A percentile compares a stretch with the other conserved stretches of the same genome.
These are phyloP conservation scores for Psilocybe azurescens DNA, from an alignment of 768 basidiomycete genomes.

Conservation along the genomic window DNA sequence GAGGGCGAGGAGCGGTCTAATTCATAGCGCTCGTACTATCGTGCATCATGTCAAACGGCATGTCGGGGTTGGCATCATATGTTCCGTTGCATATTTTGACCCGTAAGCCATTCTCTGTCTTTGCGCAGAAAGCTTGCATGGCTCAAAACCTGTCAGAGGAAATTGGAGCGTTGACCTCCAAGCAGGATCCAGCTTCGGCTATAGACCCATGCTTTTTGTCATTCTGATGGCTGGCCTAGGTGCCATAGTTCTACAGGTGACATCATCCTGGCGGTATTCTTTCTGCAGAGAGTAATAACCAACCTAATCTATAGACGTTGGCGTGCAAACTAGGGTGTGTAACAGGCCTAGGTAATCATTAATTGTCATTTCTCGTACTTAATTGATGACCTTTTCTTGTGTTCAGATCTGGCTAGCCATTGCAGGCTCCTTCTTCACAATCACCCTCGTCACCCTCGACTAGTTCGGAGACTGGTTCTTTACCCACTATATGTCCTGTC, in stretches of 20 bases:
- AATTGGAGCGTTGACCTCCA: slow-evolving; percentile 85
- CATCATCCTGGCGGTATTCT: slow-evolving; percentile 19
- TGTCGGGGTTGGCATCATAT: slow-evolving; percentile 82
- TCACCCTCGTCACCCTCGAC: slow-evolving; percentile 50
- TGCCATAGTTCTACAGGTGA: slow-evolving; percentile 81
- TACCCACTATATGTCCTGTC: slow-evolving; percentile 60
- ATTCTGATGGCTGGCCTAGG: slow-evolving; percentile 83
- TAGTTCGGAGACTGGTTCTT: slow-evolving; percentile 50
- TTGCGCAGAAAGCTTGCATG: slow-evolving; percentile 2
- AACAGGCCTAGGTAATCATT: slow-evolving; percentile 59
- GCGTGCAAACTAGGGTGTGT: slow-evolving; percentile 73
- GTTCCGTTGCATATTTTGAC: slow-evolving; percentile 88
- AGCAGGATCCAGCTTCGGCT: slow-evolving; percentile 83
- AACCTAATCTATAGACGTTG: slow-evolving; percentile 49
- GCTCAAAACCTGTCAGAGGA: slow-evolving; percentile 45
- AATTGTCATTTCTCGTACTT: not conserved
- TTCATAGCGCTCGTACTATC: slow-evolving; percentile 25
- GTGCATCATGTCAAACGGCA: slow-evolving; percentile 63
- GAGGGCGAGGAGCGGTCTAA: slow-evolving; percentile 7
- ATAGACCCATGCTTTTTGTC: slow-evolving; percentile 78
- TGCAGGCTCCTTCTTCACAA: slow-evolving; percentile 61
- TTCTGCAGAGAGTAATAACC: not conserved
- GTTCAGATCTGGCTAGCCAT: slow-evolving; percentile 59
- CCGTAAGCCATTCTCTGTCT: slow-evolving; percentile 55
- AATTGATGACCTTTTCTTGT: not conserved